These are phyloP conservation scores for Scortechinia acanthostroma DNA, from an alignment of 2,329 filamentous ascomycete genomes.

Conservation along the genomic window DNA sequence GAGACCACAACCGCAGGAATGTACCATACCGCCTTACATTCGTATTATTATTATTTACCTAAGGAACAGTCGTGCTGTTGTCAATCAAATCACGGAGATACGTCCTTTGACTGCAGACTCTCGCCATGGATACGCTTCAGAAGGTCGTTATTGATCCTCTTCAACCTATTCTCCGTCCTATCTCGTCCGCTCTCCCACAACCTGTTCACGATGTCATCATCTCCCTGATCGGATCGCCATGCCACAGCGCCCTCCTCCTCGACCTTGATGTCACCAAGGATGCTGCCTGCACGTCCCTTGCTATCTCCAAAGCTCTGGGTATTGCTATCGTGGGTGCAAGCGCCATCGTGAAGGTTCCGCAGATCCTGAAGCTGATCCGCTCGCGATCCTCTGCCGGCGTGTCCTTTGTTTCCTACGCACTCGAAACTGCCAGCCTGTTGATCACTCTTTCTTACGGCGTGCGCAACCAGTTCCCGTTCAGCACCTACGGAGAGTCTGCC, in stretches of 20 bases:
- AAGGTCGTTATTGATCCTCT: constrained; percentile 9
- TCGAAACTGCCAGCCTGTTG: constrained; percentile 82
- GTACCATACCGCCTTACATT: too few species aligned
- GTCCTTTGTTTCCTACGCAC: constrained; percentile 81
- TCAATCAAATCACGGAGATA: too few species aligned
- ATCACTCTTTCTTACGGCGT: constrained; percentile 89
- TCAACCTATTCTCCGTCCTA: constrained; percentile 51
- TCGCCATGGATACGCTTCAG: neutral
- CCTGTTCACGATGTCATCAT: constrained; percentile 70
- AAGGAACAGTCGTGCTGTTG: too few species aligned
- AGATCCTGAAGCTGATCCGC: constrained; percentile 84
- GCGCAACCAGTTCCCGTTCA: constrained; percentile 87
- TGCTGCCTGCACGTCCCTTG: constrained; percentile 77
- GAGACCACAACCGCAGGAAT: too few species aligned
- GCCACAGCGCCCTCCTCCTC: constrained; percentile 80
- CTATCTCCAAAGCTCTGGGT: constrained; percentile 83
- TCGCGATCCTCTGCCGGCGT: constrained; percentile 78
- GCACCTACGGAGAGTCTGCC: constrained; percentile 90
- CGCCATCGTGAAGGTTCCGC: constrained; percentile 89
- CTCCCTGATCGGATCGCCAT: constrained; percentile 73
- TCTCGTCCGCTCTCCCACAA: constrained; percentile 67
- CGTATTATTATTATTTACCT: too few species aligned
- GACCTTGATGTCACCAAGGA: constrained; percentile 70
- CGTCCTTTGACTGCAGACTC: too few species aligned
- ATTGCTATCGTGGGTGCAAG: constrained; percentile 88